Conservation (phyloP, 352 stramenopile genomes). For the Pythium utonaiense region DNA sequence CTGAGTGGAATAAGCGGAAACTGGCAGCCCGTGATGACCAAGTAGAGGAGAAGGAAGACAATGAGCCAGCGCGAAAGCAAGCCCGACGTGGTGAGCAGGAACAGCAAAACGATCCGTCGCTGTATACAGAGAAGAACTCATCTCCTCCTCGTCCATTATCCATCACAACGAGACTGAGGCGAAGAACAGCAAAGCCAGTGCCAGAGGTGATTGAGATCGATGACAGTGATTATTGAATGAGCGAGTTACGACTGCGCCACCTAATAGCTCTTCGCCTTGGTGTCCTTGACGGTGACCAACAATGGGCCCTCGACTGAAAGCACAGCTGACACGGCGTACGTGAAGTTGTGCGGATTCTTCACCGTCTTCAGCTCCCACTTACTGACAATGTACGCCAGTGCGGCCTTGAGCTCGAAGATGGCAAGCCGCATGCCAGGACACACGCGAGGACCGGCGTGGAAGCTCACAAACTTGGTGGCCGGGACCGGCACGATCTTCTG, state of each 20-base stretch:
- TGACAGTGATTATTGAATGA: not conserved
- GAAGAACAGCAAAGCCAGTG: not conserved
- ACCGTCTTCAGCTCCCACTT: not conserved
- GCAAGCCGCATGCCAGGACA: not conserved
- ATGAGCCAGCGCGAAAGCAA: not conserved
- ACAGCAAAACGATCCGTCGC: not conserved
- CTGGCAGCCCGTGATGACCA: too few species aligned
- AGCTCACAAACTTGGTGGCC: not conserved
- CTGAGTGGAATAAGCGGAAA: not conserved
- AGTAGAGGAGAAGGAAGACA: not conserved
- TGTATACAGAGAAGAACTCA: not conserved
- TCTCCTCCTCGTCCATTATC: not conserved
- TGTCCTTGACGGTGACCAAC: not conserved
- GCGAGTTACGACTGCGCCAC: too few species aligned
- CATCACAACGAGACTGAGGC: not conserved
- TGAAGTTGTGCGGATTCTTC: not conserved
- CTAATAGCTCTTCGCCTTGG: not conserved
- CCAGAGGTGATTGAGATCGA: not conserved
- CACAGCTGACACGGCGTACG: not conserved
- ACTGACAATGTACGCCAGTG: not conserved
- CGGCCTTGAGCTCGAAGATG: not conserved
- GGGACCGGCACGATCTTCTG: constrained; percentile 10
- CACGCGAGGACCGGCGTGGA: not conserved
- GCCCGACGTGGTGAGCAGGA: not conserved
- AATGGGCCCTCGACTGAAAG: not conserved